Evolutionary conservation across 1,284 basidiomycete species (phyloP), one percentile per base, ranked within the genome.

Genomic region (Porogramme epimiltina): DNA sequence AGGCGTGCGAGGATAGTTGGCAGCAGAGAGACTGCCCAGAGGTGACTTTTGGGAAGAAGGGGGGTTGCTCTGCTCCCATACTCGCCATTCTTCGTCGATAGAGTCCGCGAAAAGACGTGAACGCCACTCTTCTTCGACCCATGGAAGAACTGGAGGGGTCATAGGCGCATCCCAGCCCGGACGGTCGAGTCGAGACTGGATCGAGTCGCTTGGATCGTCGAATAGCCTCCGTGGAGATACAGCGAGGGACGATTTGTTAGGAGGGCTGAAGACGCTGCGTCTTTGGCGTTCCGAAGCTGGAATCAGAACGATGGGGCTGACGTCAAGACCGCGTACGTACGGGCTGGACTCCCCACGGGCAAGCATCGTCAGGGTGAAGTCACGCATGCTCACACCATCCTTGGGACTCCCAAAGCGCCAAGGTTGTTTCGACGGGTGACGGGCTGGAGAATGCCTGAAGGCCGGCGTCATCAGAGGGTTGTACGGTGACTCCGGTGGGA

Each of bases 361-460:
- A 20, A 89, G 71, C 76, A 84, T 80, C 47, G 77, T 76, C 41
- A 89, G 69, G 23, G 83, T 84, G n/a, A 87, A 61, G 52, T 89
- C 83, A 36, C 81, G 78, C 10, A 78, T 77, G 3, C 87, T 85
- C 63, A 88, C 84, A 47, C 83, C 85, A 19, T 85, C 84, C 61
- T 84, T 87, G 16, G 83, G 80, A 43, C 37, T 52, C 15, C 19
- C 19, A 64, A 82, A 89, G 33, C 84, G 80, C 88, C 87, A 90
- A 4, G 88, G 87, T 53, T 88, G 86, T 57, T 87, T 82, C 18
- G 81, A 85, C 6, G 85, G 84, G 19, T 84, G 76, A 6, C 79
- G 84, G 0, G 82, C 79, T 11, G 87, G 84, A 6, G 85, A 88
- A 63, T 89, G 87, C 38, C 84, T 81, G 68, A 89, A 89, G 4